These are phyloP conservation scores for Xylaria flabelliformis DNA, from an alignment of 495 filamentous ascomycete genomes.

Conservation along the genomic window DNA sequence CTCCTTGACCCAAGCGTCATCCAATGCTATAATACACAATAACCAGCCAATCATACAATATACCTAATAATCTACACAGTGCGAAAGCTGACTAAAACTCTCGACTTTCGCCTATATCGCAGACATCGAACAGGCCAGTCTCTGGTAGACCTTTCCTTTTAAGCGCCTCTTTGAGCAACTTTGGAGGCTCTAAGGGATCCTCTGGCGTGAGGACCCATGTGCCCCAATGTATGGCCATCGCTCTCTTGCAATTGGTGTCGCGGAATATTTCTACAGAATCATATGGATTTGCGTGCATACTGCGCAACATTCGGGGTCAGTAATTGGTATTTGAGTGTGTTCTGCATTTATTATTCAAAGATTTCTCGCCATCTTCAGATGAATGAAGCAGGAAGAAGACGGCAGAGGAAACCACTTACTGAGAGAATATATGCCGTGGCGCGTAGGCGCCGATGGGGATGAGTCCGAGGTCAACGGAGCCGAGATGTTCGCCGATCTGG, in stretches of 20 bases:
- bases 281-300: constrained; percentile 85
- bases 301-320: background rate
- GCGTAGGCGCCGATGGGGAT: constrained; percentile 95
- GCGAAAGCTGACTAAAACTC: constrained; percentile 61
- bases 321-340: background rate
- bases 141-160: constrained; percentile 70
- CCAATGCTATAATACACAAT: background rate
- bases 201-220: constrained; percentile 91
- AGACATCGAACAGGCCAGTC: constrained; percentile 84
- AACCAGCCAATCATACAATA: background rate
- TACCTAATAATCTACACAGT: background rate
- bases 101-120: constrained; percentile 84
- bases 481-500: constrained; percentile 80
- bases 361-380: background rate
- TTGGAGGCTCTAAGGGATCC: constrained; percentile 83
- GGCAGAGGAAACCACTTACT: constrained; percentile 29
- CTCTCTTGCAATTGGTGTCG: constrained; percentile 82
- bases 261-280: constrained; percentile 90
- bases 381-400: background rate
- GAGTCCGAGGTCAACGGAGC: constrained; percentile 90
- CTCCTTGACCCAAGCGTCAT: background rate
- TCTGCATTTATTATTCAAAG: background rate
- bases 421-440: constrained; percentile 75
- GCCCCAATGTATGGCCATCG: constrained; percentile 93
- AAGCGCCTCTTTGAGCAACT: constrained; percentile 77